phyloP scores from a whole-genome alignment of 2,329 filamentous ascomycete species.

The Diaporthe citri region DNA sequence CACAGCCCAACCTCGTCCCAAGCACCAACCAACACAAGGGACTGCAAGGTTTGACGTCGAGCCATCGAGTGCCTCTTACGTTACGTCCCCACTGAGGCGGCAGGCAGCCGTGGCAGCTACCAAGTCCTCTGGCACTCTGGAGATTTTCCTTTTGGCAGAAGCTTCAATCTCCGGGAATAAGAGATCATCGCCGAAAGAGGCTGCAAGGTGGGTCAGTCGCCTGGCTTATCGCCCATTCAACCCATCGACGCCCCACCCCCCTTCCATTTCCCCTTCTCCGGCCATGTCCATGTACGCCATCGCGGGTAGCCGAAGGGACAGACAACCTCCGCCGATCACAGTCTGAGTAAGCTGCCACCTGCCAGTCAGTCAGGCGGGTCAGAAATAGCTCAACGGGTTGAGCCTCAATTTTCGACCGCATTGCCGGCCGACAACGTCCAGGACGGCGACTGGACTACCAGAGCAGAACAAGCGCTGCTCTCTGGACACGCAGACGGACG shows the following conservation, averaged over 20 bases:
- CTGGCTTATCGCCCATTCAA: neutral
- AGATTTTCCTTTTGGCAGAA: conserved; percentile 19
- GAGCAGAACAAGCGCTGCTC: neutral
- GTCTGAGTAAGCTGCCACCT: conserved; percentile 27
- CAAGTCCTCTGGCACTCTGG: neutral
- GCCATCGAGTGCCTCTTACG: conserved; percentile 7
- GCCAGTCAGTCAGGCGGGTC: conserved; percentile 9
- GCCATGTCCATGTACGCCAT: conserved; percentile 12
- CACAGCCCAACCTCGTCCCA: neutral
- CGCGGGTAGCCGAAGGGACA: neutral
- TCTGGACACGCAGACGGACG: neutral
- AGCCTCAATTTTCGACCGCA: conserved; percentile 12
- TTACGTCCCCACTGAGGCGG: conserved; percentile 11
- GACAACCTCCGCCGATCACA: neutral
- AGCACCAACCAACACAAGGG: neutral
- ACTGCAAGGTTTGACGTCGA: neutral
- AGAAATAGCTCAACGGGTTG: conserved; percentile 25
- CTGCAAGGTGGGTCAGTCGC: conserved; percentile 11
- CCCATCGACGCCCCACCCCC: neutral
- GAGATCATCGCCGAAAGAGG: neutral
- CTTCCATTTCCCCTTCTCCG: neutral
- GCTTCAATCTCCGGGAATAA: conserved; percentile 27
- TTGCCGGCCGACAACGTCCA: neutral
- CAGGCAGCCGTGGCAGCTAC: neutral
- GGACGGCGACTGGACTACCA: neutral